These are phyloP conservation scores for Hemisphaericaspora xylofermentans DNA, from an alignment of 1,139 yeast species.

Conservation along the genomic window DNA sequence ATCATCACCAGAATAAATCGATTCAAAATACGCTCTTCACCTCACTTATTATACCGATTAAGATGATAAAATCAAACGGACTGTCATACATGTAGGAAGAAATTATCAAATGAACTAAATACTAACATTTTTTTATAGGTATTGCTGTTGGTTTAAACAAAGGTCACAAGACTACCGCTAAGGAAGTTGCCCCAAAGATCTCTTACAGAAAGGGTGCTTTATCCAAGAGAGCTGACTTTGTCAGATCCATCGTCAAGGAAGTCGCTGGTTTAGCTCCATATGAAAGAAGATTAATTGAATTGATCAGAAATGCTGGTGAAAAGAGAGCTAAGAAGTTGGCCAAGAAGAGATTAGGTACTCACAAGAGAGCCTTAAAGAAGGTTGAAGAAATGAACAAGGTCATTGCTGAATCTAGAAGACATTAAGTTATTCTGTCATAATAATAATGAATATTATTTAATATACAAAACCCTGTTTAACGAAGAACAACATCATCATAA, in stretches of 20 bases:
- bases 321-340: constrained; percentile 99
- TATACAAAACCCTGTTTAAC: constrained; percentile 1
- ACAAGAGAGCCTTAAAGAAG: constrained; percentile 99
- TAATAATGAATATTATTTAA: constrained; percentile 3
- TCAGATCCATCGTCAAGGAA: constrained; percentile 93
- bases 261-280: constrained; percentile 99
- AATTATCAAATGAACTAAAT: constrained; percentile 3
- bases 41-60: too few species aligned
- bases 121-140: constrained; percentile 52
- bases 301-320: constrained; percentile 99
- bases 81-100: not conserved
- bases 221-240: constrained; percentile 94
- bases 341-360: constrained; percentile 99
- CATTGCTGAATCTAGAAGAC: constrained; percentile 97
- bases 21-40: too few species aligned
- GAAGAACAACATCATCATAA: not conserved
- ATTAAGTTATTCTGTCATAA: constrained; percentile 26
- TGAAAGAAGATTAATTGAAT: constrained; percentile 99
- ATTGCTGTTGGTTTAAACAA: constrained; percentile 98
- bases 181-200: constrained; percentile 91
- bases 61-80: not conserved
- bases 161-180: constrained; percentile 96
- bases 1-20: too few species aligned
- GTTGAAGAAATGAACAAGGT: constrained; percentile 97
- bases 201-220: constrained; percentile 97